Conservation (phyloP, 805 yeast species). For the Candida vartiovaarae region DNA sequence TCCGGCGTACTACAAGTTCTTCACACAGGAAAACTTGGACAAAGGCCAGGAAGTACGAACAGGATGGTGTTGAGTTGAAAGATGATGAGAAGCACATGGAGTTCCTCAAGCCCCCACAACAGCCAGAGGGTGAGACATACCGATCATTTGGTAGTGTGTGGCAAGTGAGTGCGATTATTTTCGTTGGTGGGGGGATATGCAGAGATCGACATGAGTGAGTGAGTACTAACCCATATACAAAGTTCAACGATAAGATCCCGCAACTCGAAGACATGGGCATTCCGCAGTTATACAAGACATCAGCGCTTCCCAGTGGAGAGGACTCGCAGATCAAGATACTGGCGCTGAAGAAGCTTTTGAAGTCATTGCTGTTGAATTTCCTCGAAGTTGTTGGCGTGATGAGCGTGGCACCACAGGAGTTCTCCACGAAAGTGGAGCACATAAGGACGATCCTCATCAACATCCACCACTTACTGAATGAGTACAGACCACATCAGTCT, state of each 20-base stretch:
- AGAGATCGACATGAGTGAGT: background rate
- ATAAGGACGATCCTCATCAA: constrained; percentile 77
- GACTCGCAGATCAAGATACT: constrained; percentile 46
- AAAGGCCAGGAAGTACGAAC: constrained; percentile 28
- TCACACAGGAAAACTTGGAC: constrained; percentile 60
- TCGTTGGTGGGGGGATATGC: background rate
- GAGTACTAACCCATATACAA: no score
- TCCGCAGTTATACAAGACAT: constrained; percentile 52
- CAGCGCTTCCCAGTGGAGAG: constrained; percentile 18
- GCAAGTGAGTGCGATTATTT: constrained; percentile 26
- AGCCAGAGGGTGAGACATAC: constrained; percentile 59
- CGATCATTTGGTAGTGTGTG: constrained; percentile 88
- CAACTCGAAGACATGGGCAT: constrained; percentile 72
- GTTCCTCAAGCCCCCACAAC: constrained; percentile 57
- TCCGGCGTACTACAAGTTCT: constrained; percentile 71
- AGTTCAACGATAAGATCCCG: constrained; percentile 60
- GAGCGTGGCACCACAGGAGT: constrained; percentile 62
- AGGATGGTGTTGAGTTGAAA: constrained; percentile 24
- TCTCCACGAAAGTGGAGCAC: constrained; percentile 62
- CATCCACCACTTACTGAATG: constrained; percentile 85
- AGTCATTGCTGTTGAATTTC: constrained; percentile 72
- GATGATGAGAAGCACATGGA: constrained; percentile 39
- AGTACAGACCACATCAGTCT: constrained; percentile 92
- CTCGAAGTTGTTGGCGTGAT: constrained; percentile 76
- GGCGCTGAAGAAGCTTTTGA: constrained; percentile 74